Evolutionary conservation across 1,139 yeast genomes (phyloP), one percentile per base, ranked within the genome.

Genomic region (Kodamaea sp.): DNA sequence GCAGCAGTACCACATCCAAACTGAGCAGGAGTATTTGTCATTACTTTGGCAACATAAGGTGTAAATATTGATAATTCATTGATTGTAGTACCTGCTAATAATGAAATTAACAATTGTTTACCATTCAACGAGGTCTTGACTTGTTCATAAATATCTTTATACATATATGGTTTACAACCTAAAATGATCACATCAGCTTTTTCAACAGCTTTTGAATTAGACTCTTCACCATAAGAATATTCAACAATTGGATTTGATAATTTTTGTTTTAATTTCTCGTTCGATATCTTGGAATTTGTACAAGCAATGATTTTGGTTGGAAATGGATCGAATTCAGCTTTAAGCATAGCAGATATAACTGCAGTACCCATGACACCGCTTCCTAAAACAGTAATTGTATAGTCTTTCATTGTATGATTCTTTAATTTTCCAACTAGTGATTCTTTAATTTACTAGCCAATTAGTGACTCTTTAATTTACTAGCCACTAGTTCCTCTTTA

Each of bases 281-380:
- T 73, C 38, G 86, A 75, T 24, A 62, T 60, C 44, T 73, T 74
- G 39, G 80, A 69, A 49, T 76, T 79, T 44, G 86, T 92, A 55
- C 95, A 81, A 23, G 94, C 88, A 49, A 83, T 75, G 58, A 89
- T 82, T 53, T 73, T 77, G 28, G 72, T 60, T 25, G 97, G 97
- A 43, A 67, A 67, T n/a, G 80, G 77, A n/a, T 66, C 65, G 44
- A 75, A 67, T 24, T 61, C 48, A n/a, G 66, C 52, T 44, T 53
- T 70, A 53, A 64, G 72, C 38, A 90, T 84, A 15, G 97, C 96
- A 10, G 88, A 75, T 30, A 86, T 75, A 34, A 92, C 88, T n/a
- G 98, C 97, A 26, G 94, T 84, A 42, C 98, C 97, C 92, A 92
- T 87, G 41, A 87, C 90, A 42, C 99, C 99, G 53, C 95, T 81